A percentile compares a stretch with the other conserved stretches of the same genome.
These are phyloP conservation scores for Mycena filopes DNA, from an alignment of 768 basidiomycete species.

Conservation along the genomic window DNA sequence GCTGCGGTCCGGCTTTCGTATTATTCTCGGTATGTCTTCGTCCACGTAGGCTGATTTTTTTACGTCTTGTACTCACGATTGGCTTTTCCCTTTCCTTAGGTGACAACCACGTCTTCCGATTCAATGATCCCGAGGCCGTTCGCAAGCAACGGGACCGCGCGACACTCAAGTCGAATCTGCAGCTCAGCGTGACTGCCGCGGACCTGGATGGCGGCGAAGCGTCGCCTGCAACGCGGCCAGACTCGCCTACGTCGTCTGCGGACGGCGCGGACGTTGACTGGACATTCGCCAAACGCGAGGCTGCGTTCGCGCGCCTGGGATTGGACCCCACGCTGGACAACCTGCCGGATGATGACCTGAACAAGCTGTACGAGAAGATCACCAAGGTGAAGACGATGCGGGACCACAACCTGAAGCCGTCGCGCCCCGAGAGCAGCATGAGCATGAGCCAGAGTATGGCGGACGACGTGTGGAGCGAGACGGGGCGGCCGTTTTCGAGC, in stretches of 20 bases:
- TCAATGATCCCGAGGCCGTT: slow-evolving; percentile 95
- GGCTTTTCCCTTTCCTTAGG: slow-evolving; percentile 55
- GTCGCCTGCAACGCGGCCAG: slow-evolving; percentile 75
- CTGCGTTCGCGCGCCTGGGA: slow-evolving; percentile 87
- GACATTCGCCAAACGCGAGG: slow-evolving; percentile 97
- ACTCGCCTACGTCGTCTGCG: slow-evolving; percentile 77
- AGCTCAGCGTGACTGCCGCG: slow-evolving; percentile 69
- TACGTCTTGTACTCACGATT: slow-evolving; percentile 25
- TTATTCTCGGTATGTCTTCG: slow-evolving; percentile 83
- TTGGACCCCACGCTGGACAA: slow-evolving; percentile 91
- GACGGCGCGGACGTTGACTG: slow-evolving; percentile 89
- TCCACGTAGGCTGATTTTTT: slow-evolving; percentile 3
- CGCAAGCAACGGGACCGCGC: slow-evolving; percentile 90
- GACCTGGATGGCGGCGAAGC: slow-evolving; percentile 66
- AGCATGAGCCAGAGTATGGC: slow-evolving; percentile 69
- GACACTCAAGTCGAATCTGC: slow-evolving; percentile 75
- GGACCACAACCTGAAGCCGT: slow-evolving; percentile 74
- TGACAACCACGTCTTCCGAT: slow-evolving; percentile 97
- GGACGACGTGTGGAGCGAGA: slow-evolving; percentile 92
- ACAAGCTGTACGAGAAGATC: slow-evolving; percentile 94
- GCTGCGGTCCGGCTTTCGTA: slow-evolving; percentile 93
- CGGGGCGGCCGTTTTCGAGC: slow-evolving; percentile 81
- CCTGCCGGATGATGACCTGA: slow-evolving; percentile 93
- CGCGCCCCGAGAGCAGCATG: slow-evolving; percentile 86
- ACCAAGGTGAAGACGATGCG: slow-evolving; percentile 91